phyloP scores from a whole-genome alignment of 2,329 filamentous ascomycete genomes.

The Fusarium begoniae region DNA sequence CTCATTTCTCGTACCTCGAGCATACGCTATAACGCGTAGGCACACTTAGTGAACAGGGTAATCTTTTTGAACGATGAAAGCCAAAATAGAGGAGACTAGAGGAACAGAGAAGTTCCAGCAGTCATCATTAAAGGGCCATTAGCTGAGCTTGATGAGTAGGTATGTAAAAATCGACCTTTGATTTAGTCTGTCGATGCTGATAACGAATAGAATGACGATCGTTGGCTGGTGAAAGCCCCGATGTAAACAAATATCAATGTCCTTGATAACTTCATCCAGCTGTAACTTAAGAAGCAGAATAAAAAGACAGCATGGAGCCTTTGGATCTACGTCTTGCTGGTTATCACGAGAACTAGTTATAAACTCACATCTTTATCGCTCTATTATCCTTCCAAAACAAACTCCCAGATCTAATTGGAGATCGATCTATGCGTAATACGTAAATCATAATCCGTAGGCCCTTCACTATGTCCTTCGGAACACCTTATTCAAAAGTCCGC shows the following conservation, averaged over 20 bases:
- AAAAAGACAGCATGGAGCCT: neutral
- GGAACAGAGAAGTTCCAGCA: neutral
- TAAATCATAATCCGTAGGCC: slow-evolving; percentile 3
- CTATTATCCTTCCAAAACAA: neutral
- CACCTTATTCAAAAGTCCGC: slow-evolving; percentile 49
- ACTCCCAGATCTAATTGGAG: neutral
- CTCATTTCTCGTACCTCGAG: neutral
- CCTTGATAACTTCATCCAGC: too few relatives aligned
- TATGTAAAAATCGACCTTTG: neutral
- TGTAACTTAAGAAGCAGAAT: neutral
- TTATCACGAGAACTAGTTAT: neutral
- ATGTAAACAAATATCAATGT: neutral
- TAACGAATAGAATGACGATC: neutral
- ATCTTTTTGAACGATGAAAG: neutral
- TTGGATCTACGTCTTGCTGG: neutral
- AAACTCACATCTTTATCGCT: neutral
- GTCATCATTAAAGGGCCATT: neutral
- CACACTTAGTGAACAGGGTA: neutral
- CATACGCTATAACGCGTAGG: neutral
- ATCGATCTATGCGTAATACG: neutral
- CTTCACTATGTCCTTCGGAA: slow-evolving; percentile 43
- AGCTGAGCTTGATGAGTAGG: neutral
- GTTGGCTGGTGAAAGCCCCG: neutral
- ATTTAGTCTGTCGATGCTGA: neutral
- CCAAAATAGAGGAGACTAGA: neutral